Base-by-base conservation (phyloP, 805 yeast genomes). In the Hanseniaspora mollemarum region DNA sequence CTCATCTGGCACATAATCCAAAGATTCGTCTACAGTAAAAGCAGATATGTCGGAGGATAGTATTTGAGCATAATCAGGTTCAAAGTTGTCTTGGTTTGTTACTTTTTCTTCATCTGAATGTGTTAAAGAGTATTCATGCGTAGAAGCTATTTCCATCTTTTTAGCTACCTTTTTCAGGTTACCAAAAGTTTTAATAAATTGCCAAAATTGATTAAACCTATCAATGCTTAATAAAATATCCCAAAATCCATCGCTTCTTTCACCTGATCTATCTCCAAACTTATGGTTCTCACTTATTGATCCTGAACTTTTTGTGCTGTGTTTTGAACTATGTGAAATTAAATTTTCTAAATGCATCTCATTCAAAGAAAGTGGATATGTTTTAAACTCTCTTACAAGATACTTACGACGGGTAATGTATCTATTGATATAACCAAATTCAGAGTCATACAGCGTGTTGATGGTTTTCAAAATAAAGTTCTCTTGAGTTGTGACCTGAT, bases 91-190 rank as follows among this genome's bases (percentile, higher is more conserved):
- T 39, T 69, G 71, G 24, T 56, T 63, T 2, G 68, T 64, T 25
- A 55, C 59, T 51, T 72, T 76, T 19, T 61, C 55, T 24, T 71
- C 76, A 56, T 32, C 36, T n/a, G 5, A 6, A n/a, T 7, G 8
- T 5, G 6, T 18, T 18, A 13, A 6, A 13, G 6, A 6, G 8
- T 13, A 7, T 32, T 32, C 36, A 6, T 32, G 8, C 36, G 5
- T 13, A 12, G 36, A 10, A 72, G 55, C 6, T 70, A 54, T 4
- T 54, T 50, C 28, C 57, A 54, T 50, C 65, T 65, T 22, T 62
- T 54, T 12, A 53, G 51, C 42, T 59, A 45, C 49, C 26, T 25
- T 39, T 19, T 26, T 25, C 32, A 39, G 57, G 57, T 50, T 48
- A 58, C 22, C 44, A 41, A 46, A 57, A 58, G 58, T 66, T 58